Evolutionary conservation across 495 filamentous ascomycete genomes (phyloP), one percentile per base, ranked within the genome.

Genomic region (Annulohypoxylon nitens): DNA sequence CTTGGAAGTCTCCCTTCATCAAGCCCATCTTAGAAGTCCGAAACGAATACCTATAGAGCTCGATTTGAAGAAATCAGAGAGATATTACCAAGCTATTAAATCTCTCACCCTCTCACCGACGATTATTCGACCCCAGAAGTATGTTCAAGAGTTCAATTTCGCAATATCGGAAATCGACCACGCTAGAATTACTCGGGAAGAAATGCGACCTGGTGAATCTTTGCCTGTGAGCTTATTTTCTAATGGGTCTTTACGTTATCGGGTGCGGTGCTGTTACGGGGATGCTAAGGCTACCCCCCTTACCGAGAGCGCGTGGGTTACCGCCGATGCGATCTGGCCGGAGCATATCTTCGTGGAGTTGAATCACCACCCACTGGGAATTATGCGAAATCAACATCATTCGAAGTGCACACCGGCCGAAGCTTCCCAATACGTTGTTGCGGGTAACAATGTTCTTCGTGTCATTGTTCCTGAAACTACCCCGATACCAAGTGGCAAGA

Each of bases 321-420:
- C 84, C 10, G 68, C 81, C 18, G 88, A 93, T 37, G 90, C 87
- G 20, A 71, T 75, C 41, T 97, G 95, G 95, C 95, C 95, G 11
- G 82, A 86, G 45, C 84, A 88, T 57, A 84, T 93, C 5, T 93
- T 90, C 69, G 79, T 96, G 43, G 81, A 85, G n/a, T 77, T 97
- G 58, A 97, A 97, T 77, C 79, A 76, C 0, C 71, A 74, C 1
- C 76, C 84, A n/a, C 67, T 95, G 4, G 85, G 88, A 20, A 73
- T 89, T 9, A 86, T 90, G 47, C 85, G 90, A 20, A 92, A 92
- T 66, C 67, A 83, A 1, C 89, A 93, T 48, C 88, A 93, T 76
- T 88, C 89, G 0, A 95, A 93, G 75, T 92, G 97, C 68, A 74
- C 93, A 3, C 88, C 95, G 0, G 79, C 92, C 30, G 93, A 97